Evolutionary conservation across 108 stramenopile species (phyloP).

Genomic region (Skeletonema marinoi): DNA sequence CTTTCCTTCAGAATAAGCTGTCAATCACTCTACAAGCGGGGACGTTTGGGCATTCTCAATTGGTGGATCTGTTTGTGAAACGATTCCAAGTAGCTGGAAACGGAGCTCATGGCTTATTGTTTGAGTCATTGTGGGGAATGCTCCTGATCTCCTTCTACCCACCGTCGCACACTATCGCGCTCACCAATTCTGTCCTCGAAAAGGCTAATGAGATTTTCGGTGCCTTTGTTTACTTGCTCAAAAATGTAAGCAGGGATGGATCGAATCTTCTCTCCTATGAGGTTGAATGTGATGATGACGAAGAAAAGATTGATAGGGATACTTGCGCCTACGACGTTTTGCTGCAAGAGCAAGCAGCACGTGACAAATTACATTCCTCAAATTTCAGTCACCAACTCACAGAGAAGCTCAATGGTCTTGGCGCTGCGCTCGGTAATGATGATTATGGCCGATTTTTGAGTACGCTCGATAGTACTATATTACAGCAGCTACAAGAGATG

Average conservation of each 20-base stretch:
- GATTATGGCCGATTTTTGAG: neutral
- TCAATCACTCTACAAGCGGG: slow-evolving; percentile 1
- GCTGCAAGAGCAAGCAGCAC: neutral
- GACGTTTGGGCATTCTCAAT: slow-evolving; percentile 28
- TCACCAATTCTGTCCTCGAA: slow-evolving; percentile 5
- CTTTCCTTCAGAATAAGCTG: slow-evolving; percentile 13
- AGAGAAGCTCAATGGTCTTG: neutral
- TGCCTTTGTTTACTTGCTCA: slow-evolving; percentile 9
- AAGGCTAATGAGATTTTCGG: slow-evolving; percentile 32
- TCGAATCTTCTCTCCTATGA: slow-evolving; percentile 39
- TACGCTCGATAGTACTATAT: neutral
- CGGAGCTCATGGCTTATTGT: slow-evolving; percentile 36
- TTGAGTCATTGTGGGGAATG: slow-evolving; percentile 44
- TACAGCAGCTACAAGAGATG: neutral
- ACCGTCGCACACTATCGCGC: slow-evolving; percentile 6
- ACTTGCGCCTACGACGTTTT: neutral
- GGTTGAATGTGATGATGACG: slow-evolving; percentile 33
- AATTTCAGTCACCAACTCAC: neutral
- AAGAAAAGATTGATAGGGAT: slow-evolving; percentile 19
- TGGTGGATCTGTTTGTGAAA: slow-evolving; percentile 24
- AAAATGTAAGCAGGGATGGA: slow-evolving; percentile 20
- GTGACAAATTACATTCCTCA: neutral
- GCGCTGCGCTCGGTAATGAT: neutral
- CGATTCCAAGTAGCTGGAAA: slow-evolving; percentile 37
- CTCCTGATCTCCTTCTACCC: slow-evolving; percentile 43